Evolutionary conservation across 73 alveolate genomes (phyloP).

Genomic region (Paramecium sonneborni): DNA sequence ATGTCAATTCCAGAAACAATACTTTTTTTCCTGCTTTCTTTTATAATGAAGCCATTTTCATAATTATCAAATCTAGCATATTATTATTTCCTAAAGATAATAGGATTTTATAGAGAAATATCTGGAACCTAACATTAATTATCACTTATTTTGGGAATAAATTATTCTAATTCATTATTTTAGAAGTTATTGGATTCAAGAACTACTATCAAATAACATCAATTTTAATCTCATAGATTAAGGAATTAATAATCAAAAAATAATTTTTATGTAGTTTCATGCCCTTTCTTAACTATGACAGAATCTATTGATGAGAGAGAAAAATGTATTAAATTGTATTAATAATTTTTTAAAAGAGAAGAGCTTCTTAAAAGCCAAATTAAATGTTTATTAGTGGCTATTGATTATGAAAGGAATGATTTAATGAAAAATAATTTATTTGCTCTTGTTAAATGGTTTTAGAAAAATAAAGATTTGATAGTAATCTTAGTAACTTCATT

Average conservation of each 20-base stretch:
- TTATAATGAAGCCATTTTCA: background rate
- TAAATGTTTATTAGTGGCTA: background rate
- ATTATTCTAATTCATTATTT: background rate
- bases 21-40: constrained; percentile 66
- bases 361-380: background rate
- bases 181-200: background rate
- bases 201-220: background rate
- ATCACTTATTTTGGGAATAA: background rate
- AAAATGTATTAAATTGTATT: background rate
- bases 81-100: no score
- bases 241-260: background rate
- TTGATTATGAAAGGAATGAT: background rate
- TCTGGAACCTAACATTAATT: background rate
- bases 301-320: background rate
- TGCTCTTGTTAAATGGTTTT: background rate
- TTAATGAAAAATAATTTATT: background rate
- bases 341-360: background rate
- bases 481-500: background rate
- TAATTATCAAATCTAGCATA: background rate
- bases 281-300: background rate
- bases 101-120: background rate
- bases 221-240: background rate
- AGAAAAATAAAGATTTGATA: background rate
- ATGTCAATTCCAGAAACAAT: constrained; percentile 53
- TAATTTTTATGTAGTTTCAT: background rate